These are phyloP conservation scores for Aspergillus intermedius DNA, from an alignment of 2,329 filamentous ascomycete species.

Conservation along the genomic window DNA sequence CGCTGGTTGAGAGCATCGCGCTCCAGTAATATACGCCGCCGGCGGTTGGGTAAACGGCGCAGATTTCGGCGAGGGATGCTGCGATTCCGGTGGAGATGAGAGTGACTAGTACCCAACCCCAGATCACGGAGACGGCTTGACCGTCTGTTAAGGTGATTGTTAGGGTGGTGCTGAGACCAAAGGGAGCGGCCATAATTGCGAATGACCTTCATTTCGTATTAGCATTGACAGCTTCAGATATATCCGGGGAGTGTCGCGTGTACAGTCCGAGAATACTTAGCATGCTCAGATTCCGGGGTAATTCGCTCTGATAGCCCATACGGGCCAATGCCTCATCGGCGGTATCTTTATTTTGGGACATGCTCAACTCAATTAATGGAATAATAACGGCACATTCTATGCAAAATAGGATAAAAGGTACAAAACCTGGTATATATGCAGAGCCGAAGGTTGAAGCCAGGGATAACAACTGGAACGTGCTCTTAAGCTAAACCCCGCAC, in stretches of 20 bases:
- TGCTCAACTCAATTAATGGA: no score
- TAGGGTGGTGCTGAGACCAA: conserved; percentile 61
- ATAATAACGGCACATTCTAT: no score
- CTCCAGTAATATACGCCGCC: conserved; percentile 67
- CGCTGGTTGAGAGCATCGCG: conserved; percentile 59
- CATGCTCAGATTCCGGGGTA: conserved; percentile 63
- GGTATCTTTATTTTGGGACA: conserved; percentile 12
- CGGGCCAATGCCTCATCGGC: conserved; percentile 57
- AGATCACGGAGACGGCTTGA: conserved; percentile 62
- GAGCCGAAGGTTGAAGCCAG: no score
- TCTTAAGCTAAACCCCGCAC: no score
- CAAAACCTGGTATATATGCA: no score
- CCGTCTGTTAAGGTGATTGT: conserved; percentile 63
- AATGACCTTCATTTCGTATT: conserved; percentile 46
- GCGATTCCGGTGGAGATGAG: conserved; percentile 59
- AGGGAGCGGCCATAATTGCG: conserved; percentile 68
- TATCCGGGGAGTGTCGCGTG: conserved; percentile 13
- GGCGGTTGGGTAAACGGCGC: conserved; percentile 61
- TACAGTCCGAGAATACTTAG: conserved; percentile 60
- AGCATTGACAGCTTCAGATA: background rate
- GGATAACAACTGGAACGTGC: no score
- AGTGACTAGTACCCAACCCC: conserved; percentile 62
- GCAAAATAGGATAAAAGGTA: no score
- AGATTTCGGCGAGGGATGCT: conserved; percentile 62
- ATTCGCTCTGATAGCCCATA: conserved; percentile 62